Percentiles rank a stretch among this genome's conserved stretches.
Evolutionary conservation across 208 protist species (phyloP).

Genomic region (Blastocrithidia nonstop): DNA sequence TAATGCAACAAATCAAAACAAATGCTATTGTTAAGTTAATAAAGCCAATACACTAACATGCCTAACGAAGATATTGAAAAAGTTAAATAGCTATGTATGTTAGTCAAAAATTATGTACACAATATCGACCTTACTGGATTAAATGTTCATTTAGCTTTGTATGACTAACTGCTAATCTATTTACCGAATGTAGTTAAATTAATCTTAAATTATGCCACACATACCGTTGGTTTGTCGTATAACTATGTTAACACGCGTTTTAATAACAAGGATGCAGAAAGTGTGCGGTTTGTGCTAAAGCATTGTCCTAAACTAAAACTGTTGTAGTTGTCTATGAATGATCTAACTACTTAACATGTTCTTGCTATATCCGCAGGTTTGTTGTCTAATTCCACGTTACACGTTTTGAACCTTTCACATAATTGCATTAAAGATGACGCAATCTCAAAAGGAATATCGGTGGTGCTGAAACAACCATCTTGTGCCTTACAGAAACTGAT

Average conservation of each 20-base stretch:
- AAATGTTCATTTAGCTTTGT: no score
- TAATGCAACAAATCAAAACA: neutral
- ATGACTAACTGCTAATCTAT: no score
- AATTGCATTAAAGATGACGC: conserved; percentile 65
- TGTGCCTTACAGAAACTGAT: conserved; percentile 64
- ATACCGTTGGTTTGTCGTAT: no score
- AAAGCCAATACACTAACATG: conserved; percentile 10
- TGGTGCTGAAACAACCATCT: conserved; percentile 44
- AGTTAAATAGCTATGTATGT: no score
- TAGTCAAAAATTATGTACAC: no score
- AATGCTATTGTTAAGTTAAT: neutral
- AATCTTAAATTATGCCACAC: no score
- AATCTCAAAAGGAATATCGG: conserved; percentile 28
- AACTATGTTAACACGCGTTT: no score
- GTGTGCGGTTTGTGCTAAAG: conserved; percentile 31
- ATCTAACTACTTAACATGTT: conserved; percentile 25
- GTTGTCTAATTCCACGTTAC: conserved; percentile 36
- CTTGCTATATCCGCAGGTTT: conserved; percentile 45
- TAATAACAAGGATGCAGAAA: conserved; percentile 38
- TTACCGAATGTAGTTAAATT: no score
- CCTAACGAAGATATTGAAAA: no score
- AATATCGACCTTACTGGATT: no score
- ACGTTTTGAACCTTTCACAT: conserved; percentile 67
- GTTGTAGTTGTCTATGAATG: conserved; percentile 58
- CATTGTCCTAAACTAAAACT: conserved; percentile 24